Base-by-base conservation (phyloP, 495 filamentous ascomycete species). In the Hypoxylon lenormandii region DNA sequence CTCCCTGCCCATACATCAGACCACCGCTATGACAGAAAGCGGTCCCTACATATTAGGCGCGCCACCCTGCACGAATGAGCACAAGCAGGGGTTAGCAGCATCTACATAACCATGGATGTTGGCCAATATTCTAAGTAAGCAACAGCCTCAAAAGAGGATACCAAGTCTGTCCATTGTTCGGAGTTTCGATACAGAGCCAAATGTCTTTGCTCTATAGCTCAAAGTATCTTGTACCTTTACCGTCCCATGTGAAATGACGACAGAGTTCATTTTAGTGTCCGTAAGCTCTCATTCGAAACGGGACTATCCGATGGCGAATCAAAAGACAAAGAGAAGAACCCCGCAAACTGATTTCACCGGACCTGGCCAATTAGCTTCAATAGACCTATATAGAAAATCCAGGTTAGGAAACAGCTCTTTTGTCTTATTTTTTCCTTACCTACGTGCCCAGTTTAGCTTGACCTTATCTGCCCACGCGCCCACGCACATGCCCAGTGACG, bases 361-460 rank as follows among this genome's bases (percentile, higher is more conserved):
- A 46, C 46, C n/a, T 47, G 18, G 43, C 64, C 50, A 61, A 57
- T 46, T 51, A 67, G 23, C 43, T 52, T 55, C 21, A 11, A 55
- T 12, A 22, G 42, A 40, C 12, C 51, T 46, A 11, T 7, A 50
- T 47, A 30, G 22, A 28, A 23, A 21, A 40, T 60, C 63, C 49
- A 47, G 26, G 54, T 66, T 66, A 66, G 63, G 63, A 59, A 66
- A 66, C 38, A 59, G 40, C 47, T 26, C 26, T 59, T 52, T 30
- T 37, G 18, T 5, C 37, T 28, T 40, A 2, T 7, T 4, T 47
- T 26, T 19, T 6, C n/a, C 13, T 22, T 28, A 43, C 40, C 11
- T 38, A 12, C n/a, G n/a, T n/a, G n/a, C n/a, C 11, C 13, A 38
- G 36, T n/a, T n/a, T 38, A 38, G 36, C 36, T 38, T 12, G 10